Base-by-base conservation (phyloP, 2,329 filamentous ascomycete genomes). In the Xylariaceae sp. region DNA sequence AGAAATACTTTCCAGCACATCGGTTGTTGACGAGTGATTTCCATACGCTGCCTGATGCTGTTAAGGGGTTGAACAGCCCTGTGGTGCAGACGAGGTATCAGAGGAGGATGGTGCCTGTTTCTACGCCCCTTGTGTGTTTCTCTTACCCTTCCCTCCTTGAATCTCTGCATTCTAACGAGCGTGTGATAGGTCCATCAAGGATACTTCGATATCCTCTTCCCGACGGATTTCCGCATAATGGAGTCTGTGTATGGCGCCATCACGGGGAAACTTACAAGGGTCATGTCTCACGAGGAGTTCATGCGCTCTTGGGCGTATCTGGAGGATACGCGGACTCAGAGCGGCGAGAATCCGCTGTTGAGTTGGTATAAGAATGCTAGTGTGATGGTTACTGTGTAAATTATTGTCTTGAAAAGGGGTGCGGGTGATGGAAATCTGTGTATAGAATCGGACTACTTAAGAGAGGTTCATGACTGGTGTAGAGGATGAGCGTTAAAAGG, bases 121-220 rank as follows among this genome's bases (percentile, higher is more conserved):
- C 84, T 5, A 99, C 94, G 5, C 91, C 93, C 48, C 81, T 96
- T 69, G 94, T 96, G 76, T 73, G 87, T 73, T 13, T 12, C 10
- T 14, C 14, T n/a, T 12, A 42, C 45, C 34, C 16, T 16, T 38
- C 34, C 34, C 4, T 38, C 14, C 14, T 36, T 36, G n/a, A 36
- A 46, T 12, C 28, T 47, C 39, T 50, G 17, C 16, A 31, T 43
- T 18, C 9, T 42, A 17, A 34, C 39, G 7, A 28, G 7, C 22
- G 22, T 5, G 7, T 28, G 7, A 28, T 58, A 95, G 90, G 90
- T 97, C 44, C 92, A 97, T 69, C 95, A 99, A 75, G 95, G 94
- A 42, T 97, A 96, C 73, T 99, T 99, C 68, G 95, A 99, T 69
- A 97, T 99, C 63, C 86, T 99, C 67, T 99, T 99, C 74, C 94